A percentile compares a stretch with the other conserved stretches of the same genome.
phyloP scores from a whole-genome alignment of 2,329 filamentous ascomycete species.

The Aspergillus latus region DNA sequence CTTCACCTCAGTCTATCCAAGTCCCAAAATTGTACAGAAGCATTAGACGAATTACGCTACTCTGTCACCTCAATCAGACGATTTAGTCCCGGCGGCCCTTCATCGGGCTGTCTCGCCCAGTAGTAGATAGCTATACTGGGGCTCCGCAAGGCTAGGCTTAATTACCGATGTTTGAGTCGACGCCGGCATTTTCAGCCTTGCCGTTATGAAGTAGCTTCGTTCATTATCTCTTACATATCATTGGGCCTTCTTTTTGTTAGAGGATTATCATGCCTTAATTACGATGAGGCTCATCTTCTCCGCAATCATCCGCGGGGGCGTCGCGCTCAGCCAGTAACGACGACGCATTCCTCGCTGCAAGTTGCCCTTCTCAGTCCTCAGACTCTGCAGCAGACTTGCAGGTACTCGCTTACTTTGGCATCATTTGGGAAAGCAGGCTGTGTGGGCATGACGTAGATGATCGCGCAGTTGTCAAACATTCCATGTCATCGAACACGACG shows the following conservation, averaged over 20 bases:
- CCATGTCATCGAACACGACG: background rate
- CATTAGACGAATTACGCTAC: background rate
- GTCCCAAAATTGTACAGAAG: background rate
- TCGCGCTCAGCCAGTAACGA: conserved; percentile 1
- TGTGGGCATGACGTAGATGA: background rate
- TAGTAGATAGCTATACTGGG: background rate
- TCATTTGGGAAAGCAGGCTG: background rate
- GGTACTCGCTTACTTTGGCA: background rate
- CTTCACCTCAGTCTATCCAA: background rate
- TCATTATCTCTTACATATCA: background rate
- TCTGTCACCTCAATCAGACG: background rate
- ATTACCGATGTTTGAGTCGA: background rate
- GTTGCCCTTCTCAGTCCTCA: background rate
- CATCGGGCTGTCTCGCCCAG: background rate
- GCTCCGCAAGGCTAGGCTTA: background rate
- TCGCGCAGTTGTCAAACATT: background rate
- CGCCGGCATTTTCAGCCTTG: conserved; percentile 5
- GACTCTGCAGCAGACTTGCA: background rate
- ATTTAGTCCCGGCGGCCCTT: background rate
- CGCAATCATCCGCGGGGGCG: background rate
- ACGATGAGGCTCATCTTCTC: conserved; percentile 7
- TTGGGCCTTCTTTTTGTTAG: background rate
- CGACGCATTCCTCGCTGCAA: background rate
- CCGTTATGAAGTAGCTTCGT: background rate
- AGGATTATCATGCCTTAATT: background rate